Conservation (phyloP, 768 basidiomycete genomes). For the Pleurotus salmoneostramineus region DNA sequence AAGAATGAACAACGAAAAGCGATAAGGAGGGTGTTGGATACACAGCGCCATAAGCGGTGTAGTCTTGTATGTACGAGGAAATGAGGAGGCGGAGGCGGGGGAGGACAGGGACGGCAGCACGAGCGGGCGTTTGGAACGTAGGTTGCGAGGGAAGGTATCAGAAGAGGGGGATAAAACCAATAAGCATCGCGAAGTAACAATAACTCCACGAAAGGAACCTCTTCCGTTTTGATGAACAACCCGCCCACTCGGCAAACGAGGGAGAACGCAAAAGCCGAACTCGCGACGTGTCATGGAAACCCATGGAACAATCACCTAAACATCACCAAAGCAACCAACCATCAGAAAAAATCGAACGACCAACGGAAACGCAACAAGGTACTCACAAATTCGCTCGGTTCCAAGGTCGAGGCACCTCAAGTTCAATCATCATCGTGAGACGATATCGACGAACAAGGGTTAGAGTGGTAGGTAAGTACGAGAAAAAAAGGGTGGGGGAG, state of each 20-base stretch:
- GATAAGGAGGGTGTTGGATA: not conserved
- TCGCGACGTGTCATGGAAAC: too few relatives aligned
- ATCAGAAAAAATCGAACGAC: not conserved
- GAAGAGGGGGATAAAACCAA: too few relatives aligned
- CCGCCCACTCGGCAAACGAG: too few relatives aligned
- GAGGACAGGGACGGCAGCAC: not conserved
- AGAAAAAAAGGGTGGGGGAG: not conserved
- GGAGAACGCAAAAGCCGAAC: too few relatives aligned
- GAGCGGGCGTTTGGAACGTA: not conserved
- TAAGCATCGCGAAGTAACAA: too few relatives aligned
- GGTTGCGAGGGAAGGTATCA: too few relatives aligned
- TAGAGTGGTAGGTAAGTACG: not conserved
- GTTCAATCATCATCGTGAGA: not conserved
- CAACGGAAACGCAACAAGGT: not conserved
- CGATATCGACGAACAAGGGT: not conserved
- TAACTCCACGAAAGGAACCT: too few relatives aligned
- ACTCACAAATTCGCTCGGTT: not conserved
- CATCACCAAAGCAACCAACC: not conserved
- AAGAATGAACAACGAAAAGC: not conserved
- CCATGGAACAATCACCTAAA: not conserved
- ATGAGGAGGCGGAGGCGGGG: not conserved
- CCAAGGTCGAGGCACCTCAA: not conserved
- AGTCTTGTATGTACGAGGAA: not conserved
- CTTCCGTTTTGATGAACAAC: too few relatives aligned
- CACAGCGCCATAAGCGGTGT: not conserved